Percentiles rank a stretch among this genome's conserved stretches.
Evolutionary conservation across 768 basidiomycete genomes (phyloP).

Genomic region (Suillus cothurnatus): DNA sequence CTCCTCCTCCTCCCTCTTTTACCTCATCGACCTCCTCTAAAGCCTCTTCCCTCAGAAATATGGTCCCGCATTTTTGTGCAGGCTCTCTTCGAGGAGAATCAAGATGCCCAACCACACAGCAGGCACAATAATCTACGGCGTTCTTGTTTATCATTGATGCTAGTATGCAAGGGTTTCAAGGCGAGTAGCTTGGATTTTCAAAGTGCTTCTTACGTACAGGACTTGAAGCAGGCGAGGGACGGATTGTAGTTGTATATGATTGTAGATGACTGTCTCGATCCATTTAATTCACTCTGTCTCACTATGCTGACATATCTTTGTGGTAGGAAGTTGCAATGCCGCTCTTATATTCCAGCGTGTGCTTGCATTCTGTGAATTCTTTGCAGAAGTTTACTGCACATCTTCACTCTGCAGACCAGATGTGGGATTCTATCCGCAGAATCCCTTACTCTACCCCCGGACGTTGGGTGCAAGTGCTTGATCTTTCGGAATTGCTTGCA

Average conservation of each 20-base stretch:
- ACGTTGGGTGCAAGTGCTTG: conserved; percentile 78
- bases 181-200: conserved; percentile 29
- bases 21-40: conserved; percentile 51
- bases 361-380: conserved; percentile 42
- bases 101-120: conserved; percentile 11
- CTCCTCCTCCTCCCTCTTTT: conserved; percentile 71
- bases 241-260: conserved; percentile 1
- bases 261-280: not conserved
- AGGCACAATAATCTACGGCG: conserved; percentile 13
- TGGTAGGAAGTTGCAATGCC: conserved; percentile 67
- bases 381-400: conserved; percentile 61
- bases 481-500: conserved; percentile 60
- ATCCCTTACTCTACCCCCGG: conserved; percentile 88
- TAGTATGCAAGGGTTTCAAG: conserved; percentile 43
- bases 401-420: conserved; percentile 64
- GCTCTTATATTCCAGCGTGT: conserved; percentile 60
- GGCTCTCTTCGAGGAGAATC: conserved; percentile 22
- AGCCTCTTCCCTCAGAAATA: conserved; percentile 66
- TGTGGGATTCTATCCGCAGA: conserved; percentile 87
- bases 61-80: conserved; percentile 65
- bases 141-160: conserved; percentile 32
- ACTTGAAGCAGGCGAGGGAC: conserved; percentile 10
- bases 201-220: conserved; percentile 8
- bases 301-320: conserved; percentile 18
- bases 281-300: conserved; percentile 7